Base-by-base conservation (phyloP, 352 stramenopile genomes). In the Globisporangium echinulatum region DNA sequence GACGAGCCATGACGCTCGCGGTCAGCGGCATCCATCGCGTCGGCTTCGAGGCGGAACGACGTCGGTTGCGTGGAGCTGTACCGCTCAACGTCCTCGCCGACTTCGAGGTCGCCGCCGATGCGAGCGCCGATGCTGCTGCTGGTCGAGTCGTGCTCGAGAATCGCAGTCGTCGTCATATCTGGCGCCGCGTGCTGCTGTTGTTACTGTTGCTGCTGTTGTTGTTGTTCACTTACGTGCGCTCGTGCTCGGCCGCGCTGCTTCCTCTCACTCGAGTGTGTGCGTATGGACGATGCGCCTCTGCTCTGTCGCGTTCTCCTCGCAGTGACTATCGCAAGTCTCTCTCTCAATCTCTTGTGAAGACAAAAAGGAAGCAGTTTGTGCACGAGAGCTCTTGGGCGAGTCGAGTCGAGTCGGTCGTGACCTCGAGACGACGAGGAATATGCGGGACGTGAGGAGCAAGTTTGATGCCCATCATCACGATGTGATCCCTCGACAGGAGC, bases 61-160 rank as follows among this genome's bases (percentile, higher is more conserved):
- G 14, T 19, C 7, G 37, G 37, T 11, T 15, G 37, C 37, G 49
- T 9, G 7, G 2, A 11, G 49, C 49, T 53, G 25, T 37, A 19
- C 40, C 40, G 10, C 40, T 5, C 7, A 17, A 36, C 51, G 38
- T 15, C 15, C 4, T n/a, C 11, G 14, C 54, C 46, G 25, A 52
- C 54, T 11, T 59, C 43, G 17, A 52, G 54, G 14, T 56, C 51
- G n/a, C 47, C 15, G 51, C 25, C 25, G 25, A 25, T 25, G 25
- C 25, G 25, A 25, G 25, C 25, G 25, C 15, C 44, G 8, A 36
- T 37, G 43, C 54, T 59, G 33, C 54, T 59, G 54, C 54, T 59
- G 25, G 43, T 44, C 19, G 54, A 59, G 19, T 19, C 42, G 54
- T 43, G 43, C 43, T 59, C 54, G 19, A 59, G 54, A 15, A 59